Base-by-base conservation (phyloP, 805 yeast genomes). In the Hagleromyces aurorensis region DNA sequence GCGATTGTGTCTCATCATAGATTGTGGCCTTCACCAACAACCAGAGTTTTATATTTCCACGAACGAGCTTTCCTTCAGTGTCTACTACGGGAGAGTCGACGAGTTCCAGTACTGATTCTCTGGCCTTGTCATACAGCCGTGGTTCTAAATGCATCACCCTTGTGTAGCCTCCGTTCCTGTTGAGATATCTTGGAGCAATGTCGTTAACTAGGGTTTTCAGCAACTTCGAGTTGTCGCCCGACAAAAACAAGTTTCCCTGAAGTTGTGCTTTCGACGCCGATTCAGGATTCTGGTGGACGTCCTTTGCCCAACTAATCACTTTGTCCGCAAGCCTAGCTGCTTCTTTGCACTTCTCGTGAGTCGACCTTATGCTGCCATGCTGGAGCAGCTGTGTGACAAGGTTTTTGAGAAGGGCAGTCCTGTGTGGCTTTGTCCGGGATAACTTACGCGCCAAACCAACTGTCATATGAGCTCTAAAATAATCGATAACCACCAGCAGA, bases 81-180 rank as follows among this genome's bases (percentile, higher is more conserved):
- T 41, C 52, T 6, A 43, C 18, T 6, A 51, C 50, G 3, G 64
- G 57, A 4, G 78, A 74, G 44, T 82, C 95, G 1, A 89, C 93
- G 27, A 91, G 64, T 57, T 91, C 98, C 31, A 91, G 50, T 6
- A 87, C 76, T 1, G 91, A 77, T 67, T 83, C 91, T 18, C 87
- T 87, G 0, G 96, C 94, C 38, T 76, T 80, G 54, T 91, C 98
- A 33, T 91, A 87, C 26, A 78, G 57, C 42, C 97, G 69, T 11
- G 87, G 85, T 56, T 91, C 97, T 37, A 91, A 63, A 44, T 72
- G 77, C 38, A 86, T 61, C 31, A 89, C 72, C 43, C 97, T 72
- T 3, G 96, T 85, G 61, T 78, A 89, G 1, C 96, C 96, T 38
- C 85, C 82, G 1, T 57, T 50, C 59, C 95, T 71, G 14, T 57